A percentile compares a stretch with the other conserved stretches of the same genome.
Conservation (phyloP, 2,329 filamentous ascomycete genomes). For the Colletotrichum navitas region DNA sequence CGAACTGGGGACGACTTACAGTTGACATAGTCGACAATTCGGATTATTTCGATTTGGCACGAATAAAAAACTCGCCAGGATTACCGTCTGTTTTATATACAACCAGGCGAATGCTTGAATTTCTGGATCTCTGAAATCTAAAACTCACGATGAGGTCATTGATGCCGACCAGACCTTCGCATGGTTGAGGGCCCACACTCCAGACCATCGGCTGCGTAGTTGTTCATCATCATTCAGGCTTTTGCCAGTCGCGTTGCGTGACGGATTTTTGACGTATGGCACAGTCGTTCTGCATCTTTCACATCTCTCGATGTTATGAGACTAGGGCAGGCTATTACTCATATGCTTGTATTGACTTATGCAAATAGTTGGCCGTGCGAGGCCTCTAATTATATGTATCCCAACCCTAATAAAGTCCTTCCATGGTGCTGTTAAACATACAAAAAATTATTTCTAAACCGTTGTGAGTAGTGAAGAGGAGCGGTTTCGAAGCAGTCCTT, state of each 20-base stretch:
- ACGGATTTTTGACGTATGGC: neutral
- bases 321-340: neutral
- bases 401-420: neutral
- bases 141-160: conserved; percentile 7
- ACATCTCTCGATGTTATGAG: neutral
- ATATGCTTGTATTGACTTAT: conserved; percentile 1
- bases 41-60: neutral
- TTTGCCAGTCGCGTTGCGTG: neutral
- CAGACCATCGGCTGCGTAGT: no score
- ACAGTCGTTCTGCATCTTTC: no score
- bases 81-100: neutral
- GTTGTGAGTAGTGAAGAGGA: neutral
- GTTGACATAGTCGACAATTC: neutral
- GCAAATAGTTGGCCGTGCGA: neutral
- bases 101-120: neutral
- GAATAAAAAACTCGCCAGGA: neutral
- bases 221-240: neutral
- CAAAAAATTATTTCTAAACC: neutral
- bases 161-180: neutral
- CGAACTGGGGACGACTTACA: neutral
- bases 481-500: neutral
- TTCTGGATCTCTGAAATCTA: neutral
- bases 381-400: conserved; percentile 1
- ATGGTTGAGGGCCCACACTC: neutral
- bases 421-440: conserved; percentile 6